Percentiles rank a stretch among this genome's conserved stretches.
These are phyloP conservation scores for Suillus spraguei DNA, from an alignment of 768 basidiomycete species.

Conservation along the genomic window DNA sequence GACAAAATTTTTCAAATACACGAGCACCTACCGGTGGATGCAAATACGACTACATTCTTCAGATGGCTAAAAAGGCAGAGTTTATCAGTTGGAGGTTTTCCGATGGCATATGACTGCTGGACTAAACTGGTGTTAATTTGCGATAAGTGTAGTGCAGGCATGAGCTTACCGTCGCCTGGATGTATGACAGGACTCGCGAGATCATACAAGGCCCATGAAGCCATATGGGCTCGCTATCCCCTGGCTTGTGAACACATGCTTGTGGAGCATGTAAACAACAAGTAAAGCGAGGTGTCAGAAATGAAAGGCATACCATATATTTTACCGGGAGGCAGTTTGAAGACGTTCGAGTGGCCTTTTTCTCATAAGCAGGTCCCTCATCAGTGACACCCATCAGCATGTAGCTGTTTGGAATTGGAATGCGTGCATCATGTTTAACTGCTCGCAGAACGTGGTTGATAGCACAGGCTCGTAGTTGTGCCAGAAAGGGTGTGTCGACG, in stretches of 20 bases:
- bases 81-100: slow-evolving; percentile 59
- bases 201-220: slow-evolving; percentile 64
- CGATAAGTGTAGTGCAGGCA: neutral
- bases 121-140: slow-evolving; percentile 40
- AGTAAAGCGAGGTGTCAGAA: neutral
- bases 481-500: slow-evolving; percentile 60
- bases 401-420: slow-evolving; percentile 67
- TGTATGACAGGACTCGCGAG: slow-evolving; percentile 76
- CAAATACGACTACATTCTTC: slow-evolving; percentile 73
- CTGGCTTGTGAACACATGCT: slow-evolving; percentile 64
- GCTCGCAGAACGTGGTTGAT: slow-evolving; percentile 68
- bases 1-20: neutral
- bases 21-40: slow-evolving; percentile 52
- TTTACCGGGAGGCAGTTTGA: slow-evolving; percentile 52
- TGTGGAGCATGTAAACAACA: slow-evolving; percentile 5
- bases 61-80: slow-evolving; percentile 61
- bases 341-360: slow-evolving; percentile 55
- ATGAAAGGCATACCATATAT: slow-evolving; percentile 61
- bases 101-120: slow-evolving; percentile 71
- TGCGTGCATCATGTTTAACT: slow-evolving; percentile 76
- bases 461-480: slow-evolving; percentile 58
- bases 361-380: slow-evolving; percentile 68
- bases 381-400: slow-evolving; percentile 83
- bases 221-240: slow-evolving; percentile 51
- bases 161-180: slow-evolving; percentile 65